Evolutionary conservation across 2,329 filamentous ascomycete genomes (phyloP).

Genomic region (Botrytis squamosa): DNA sequence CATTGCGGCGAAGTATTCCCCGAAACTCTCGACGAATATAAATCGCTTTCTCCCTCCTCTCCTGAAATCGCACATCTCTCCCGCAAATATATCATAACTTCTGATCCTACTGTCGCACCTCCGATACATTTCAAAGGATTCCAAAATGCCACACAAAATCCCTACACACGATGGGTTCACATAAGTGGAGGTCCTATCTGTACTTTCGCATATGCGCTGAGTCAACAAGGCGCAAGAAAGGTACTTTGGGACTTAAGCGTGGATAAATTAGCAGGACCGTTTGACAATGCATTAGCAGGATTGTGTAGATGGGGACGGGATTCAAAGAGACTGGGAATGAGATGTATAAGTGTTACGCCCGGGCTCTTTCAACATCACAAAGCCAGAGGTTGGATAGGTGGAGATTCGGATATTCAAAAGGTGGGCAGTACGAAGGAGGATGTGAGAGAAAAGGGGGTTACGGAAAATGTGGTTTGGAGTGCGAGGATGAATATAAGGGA

Average conservation of each 20-base stretch:
- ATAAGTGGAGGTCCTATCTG: slow-evolving; percentile 37
- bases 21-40: slow-evolving; percentile 12
- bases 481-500: slow-evolving; percentile 17
- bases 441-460: slow-evolving; percentile 14
- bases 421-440: background rate
- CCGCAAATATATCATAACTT: slow-evolving; percentile 31
- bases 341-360: slow-evolving; percentile 15
- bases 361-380: slow-evolving; percentile 20
- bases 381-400: slow-evolving; percentile 15
- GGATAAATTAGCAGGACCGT: slow-evolving; percentile 36
- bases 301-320: slow-evolving; percentile 13
- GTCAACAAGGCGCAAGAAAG: slow-evolving; percentile 46
- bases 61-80: slow-evolving; percentile 17
- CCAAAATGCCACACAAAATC: slow-evolving; percentile 9
- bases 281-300: slow-evolving; percentile 40
- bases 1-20: slow-evolving; percentile 40
- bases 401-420: slow-evolving; percentile 23
- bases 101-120: slow-evolving; percentile 35
- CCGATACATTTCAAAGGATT: slow-evolving; percentile 23
- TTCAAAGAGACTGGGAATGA: slow-evolving; percentile 4
- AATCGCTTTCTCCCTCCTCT: background rate
- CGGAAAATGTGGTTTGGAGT: slow-evolving; percentile 22
- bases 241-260: slow-evolving; percentile 59
- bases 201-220: slow-evolving; percentile 41
- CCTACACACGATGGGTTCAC: slow-evolving; percentile 36